phyloP scores from a whole-genome alignment of 768 basidiomycete species.

The Sarcomyxa edulis region DNA sequence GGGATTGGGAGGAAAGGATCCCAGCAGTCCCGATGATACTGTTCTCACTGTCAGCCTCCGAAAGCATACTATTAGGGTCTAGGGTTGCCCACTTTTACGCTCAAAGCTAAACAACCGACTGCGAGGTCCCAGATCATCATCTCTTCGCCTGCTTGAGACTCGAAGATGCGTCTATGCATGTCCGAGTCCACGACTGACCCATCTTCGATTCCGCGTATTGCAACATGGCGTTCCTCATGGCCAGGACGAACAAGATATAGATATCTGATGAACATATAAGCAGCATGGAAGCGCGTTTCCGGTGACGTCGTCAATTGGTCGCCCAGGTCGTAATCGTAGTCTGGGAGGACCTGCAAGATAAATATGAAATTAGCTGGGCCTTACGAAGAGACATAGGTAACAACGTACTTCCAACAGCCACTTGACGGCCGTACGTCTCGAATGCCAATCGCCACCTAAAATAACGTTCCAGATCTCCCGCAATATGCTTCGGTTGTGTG shows the following conservation, averaged over 20 bases:
- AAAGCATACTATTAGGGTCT: too few species aligned
- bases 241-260: slow-evolving; percentile 32
- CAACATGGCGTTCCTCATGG: slow-evolving; percentile 2
- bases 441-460: background rate
- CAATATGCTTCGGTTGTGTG: slow-evolving; percentile 5
- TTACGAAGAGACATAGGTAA: slow-evolving; percentile 5
- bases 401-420: background rate
- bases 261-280: slow-evolving; percentile 54
- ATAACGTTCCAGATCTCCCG: background rate
- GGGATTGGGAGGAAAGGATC: slow-evolving; percentile 48
- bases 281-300: slow-evolving; percentile 64
- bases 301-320: slow-evolving; percentile 50
- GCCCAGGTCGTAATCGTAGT: slow-evolving; percentile 26
- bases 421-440: background rate
- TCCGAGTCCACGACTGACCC: slow-evolving; percentile 8
- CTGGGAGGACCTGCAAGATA: slow-evolving; percentile 10
- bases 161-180: background rate
- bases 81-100: slow-evolving; percentile 55
- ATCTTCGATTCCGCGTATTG: slow-evolving; percentile 3
- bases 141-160: slow-evolving; percentile 20
- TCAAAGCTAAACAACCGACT: slow-evolving; percentile 52
- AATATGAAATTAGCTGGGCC: slow-evolving; percentile 10
- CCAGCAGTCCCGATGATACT: slow-evolving; percentile 65
- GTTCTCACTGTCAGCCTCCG: too few species aligned
- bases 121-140: slow-evolving; percentile 54